Evolutionary conservation across 768 basidiomycete genomes (phyloP).

Genomic region (Leccinum subtestaceum): DNA sequence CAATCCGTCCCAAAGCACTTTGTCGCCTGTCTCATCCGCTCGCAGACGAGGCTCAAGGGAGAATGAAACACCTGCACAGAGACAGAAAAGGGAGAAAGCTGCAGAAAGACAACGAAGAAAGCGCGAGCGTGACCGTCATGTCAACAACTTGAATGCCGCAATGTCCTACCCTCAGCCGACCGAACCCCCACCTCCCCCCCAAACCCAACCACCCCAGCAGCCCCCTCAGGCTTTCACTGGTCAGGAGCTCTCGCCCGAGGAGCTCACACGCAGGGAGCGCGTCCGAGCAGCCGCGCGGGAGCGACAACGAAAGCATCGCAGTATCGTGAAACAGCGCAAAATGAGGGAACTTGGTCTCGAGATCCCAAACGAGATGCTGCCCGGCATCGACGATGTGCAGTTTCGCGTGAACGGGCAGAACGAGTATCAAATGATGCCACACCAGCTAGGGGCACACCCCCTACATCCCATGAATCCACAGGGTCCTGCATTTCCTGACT

Average conservation of each 20-base stretch:
- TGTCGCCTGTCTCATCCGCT: constrained; percentile 33
- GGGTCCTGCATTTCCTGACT: constrained; percentile 64
- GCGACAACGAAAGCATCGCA: constrained; percentile 79
- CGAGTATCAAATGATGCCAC: constrained; percentile 38
- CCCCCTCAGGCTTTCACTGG: constrained; percentile 26
- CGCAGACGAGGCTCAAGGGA: constrained; percentile 58
- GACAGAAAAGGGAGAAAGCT: constrained; percentile 80
- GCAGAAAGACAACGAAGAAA: constrained; percentile 83
- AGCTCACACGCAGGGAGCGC: constrained; percentile 62
- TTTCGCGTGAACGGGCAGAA: constrained; percentile 53
- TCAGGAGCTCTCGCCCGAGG: constrained; percentile 55
- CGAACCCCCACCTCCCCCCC: constrained; percentile 32
- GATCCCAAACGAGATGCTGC: constrained; percentile 72
- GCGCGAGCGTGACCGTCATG: constrained; percentile 64
- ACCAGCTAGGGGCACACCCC: constrained; percentile 29
- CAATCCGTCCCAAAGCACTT: constrained; percentile 31
- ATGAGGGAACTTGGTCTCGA: constrained; percentile 80
- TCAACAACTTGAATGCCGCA: constrained; percentile 39
- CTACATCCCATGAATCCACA: constrained; percentile 37
- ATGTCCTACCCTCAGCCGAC: constrained; percentile 39
- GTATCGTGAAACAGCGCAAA: constrained; percentile 73
- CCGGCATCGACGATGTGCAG: constrained; percentile 63
- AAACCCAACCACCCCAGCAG: constrained; percentile 33
- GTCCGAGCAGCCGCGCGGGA: constrained; percentile 77
- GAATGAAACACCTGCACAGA: constrained; percentile 71